Base-by-base conservation (phyloP, 805 yeast species). In the Kodamaea jinghongensis region DNA sequence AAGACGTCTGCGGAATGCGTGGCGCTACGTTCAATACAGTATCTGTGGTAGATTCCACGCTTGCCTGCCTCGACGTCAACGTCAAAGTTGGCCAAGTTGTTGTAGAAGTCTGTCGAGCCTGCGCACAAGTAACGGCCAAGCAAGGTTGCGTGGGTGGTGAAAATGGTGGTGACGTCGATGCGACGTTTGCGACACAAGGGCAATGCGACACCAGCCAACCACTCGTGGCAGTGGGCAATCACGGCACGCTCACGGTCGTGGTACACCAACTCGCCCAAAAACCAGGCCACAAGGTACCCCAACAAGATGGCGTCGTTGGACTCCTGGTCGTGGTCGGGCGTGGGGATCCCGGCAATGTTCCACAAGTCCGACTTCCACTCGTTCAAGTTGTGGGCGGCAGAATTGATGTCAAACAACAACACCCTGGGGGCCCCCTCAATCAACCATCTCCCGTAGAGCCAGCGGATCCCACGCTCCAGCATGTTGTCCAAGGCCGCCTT, bases 61-160 rank as follows among this genome's bases (percentile, higher is more conserved):
- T 88, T 90, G 14, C 99, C 99, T 9, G 98, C 98, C 65, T 91
- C 99, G 25, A 91, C 89, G 62, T 91, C 99, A 36, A 91, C 98
- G 55, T 91, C 98, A 58, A 93, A 90, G 49, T 76, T 66, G 46
- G 84, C 84, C 55, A 91, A 73, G 59, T 90, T 89, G 68, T 91
- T 91, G 72, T 91, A 91, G 58, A 91, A 93, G 63, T 91, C 99
- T 31, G 89, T 95, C 28, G 90, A 82, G 22, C 98, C 98, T 5
- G 98, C 98, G 71, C 98, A 91, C 46, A 91, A 67, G 60, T 91
- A 91, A 51, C 99, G 79, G 30, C 99, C 99, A 49, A 93, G 74
- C 47, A 91, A 70, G 8, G 99, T 91, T 3, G 99, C 99, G 63
- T 91, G 99, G 15, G 99, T 91, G 28, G 99, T 91, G 73, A 91